Evolutionary conservation across 192 early-diverging fungal genomes (phyloP), one percentile per base, ranked within the genome.

Genomic region (Lunasporangiospora selenospora): DNA sequence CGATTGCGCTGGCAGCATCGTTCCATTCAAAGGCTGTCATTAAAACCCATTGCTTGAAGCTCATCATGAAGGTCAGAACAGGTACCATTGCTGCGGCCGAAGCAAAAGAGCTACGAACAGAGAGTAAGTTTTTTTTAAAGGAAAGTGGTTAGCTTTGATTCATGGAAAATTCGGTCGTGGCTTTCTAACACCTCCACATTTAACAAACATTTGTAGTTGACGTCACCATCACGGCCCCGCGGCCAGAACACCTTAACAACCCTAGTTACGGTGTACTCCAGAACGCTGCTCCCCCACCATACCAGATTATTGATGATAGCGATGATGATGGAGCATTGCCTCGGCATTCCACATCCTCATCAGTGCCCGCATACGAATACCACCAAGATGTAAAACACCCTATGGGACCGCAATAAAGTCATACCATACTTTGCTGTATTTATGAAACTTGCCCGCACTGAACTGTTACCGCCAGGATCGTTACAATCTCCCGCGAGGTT

Each of bases 121-220:
- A 70, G 39, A 70, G 67, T 70, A 70, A 61, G 67, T 69, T 11
- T 6, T 19, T 26, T n/a, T n/a, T n/a, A n/a, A n/a, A n/a, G n/a
- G n/a, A n/a, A 45, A 43, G 45, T 27, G 2, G n/a, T 10, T 46
- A 27, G 6, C 29, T 47, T 47, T 26, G 10, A 7, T 47, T 10
- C 24, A n/a, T n/a, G n/a, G 13, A 27, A 47, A 47, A 6, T 23
- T 47, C 26, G 18, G 21, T 47, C 45, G 23, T 30, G 23, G 10
- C 15, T 8, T 4, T 46, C 21, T 46, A 5, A 1, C n/a, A n/a
- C n/a, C n/a, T n/a, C n/a, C n/a, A n/a, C 9, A 6, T 44, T 45
- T 7, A 26, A 26, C 21, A 7, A 13, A 1, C 5, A 9, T 36
- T 27, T 44, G 2, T 34, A 70, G 67, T 70, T 58, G 46, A 57